phyloP scores from a whole-genome alignment of 2,329 filamentous ascomycete genomes.

The Penicillium sp. region DNA sequence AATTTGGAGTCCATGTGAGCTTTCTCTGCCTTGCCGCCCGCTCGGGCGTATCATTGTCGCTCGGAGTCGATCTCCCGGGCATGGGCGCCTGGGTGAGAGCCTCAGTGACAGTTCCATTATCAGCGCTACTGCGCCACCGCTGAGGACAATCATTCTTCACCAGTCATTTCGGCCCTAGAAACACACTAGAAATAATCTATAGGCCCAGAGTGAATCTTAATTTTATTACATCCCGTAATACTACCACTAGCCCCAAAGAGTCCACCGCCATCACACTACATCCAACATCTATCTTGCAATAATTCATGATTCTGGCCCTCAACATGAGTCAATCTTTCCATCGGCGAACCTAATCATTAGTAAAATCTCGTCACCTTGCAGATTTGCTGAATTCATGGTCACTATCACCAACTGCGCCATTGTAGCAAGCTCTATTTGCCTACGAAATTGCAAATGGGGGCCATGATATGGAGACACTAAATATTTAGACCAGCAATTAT shows the following conservation, averaged over 20 bases:
- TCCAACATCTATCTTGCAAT: neutral
- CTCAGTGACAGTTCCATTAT: neutral
- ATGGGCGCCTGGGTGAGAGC: conserved; percentile 1
- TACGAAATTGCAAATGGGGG: neutral
- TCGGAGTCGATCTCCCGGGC: conserved; percentile 16
- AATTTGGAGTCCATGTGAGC: neutral
- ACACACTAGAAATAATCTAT: conserved; percentile 12
- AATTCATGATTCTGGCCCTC: neutral
- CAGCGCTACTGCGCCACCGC: conserved; percentile 3
- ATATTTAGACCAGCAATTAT: neutral
- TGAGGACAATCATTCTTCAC: conserved; percentile 2
- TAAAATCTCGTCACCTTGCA: conserved; percentile 12
- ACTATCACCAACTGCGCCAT: conserved; percentile 33
- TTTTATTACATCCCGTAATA: neutral
- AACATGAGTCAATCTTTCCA: neutral
- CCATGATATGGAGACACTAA: neutral
- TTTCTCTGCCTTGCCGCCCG: conserved; percentile 28
- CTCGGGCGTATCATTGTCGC: conserved; percentile 17
- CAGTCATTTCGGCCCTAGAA: conserved; percentile 7
- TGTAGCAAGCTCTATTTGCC: conserved; percentile 6
- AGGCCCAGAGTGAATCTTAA: conserved; percentile 16
- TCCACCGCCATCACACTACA: neutral
- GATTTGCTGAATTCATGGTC: conserved; percentile 6
- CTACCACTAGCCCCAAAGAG: neutral
- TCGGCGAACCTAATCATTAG: neutral